phyloP scores from a whole-genome alignment of 345 rosid species.

The Euphorbia peplus region DNA sequence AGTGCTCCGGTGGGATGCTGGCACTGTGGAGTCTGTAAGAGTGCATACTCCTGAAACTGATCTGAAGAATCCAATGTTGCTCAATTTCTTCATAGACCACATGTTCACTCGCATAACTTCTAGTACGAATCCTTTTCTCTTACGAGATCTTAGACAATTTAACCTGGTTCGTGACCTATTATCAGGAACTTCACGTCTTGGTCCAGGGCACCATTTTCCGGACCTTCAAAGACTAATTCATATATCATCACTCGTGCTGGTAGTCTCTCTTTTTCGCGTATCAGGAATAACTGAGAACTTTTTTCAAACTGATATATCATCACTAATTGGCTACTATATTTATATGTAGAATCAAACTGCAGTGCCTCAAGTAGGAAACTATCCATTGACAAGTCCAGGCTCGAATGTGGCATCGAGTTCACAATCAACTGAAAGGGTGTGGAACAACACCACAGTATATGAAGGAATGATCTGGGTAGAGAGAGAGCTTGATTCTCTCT shows the following conservation, averaged over 20 bases:
- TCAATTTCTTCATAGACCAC: background rate
- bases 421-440: too few species aligned
- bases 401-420: background rate
- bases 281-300: background rate
- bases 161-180: background rate
- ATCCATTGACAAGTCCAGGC: background rate
- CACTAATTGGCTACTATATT: background rate
- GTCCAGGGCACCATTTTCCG: too few species aligned
- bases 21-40: background rate
- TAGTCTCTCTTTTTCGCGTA: background rate
- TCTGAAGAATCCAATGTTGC: background rate
- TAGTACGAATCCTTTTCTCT: background rate
- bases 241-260: background rate
- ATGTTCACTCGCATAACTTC: background rate
- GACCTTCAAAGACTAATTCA: too few species aligned
- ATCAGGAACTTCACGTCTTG: background rate
- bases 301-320: too few species aligned
- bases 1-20: background rate
- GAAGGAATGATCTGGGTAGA: conserved; percentile 11
- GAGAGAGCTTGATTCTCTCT: conserved; percentile 23
- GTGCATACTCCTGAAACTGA: background rate
- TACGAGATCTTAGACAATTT: background rate
- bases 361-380: background rate
- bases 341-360: background rate
- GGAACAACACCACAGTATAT: background rate